Percentiles rank a stretch among this genome's conserved stretches.
These are phyloP conservation scores for Suhomyces ambrosiae DNA, from an alignment of 1,139 yeast genomes.

Conservation along the genomic window DNA sequence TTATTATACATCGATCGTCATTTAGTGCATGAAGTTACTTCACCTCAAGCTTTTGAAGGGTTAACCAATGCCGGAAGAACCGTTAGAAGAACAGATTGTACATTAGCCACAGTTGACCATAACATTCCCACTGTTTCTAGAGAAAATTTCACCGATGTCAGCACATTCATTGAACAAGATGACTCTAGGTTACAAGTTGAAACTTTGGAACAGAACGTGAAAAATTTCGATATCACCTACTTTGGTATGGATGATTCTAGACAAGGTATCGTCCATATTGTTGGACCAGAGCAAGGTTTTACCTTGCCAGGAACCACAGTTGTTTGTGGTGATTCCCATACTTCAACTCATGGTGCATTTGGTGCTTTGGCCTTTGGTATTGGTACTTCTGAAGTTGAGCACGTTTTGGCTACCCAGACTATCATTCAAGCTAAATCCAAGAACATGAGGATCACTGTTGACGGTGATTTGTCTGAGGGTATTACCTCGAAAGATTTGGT, in stretches of 20 bases:
- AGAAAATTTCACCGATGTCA: constrained; percentile 68
- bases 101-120: constrained; percentile 96
- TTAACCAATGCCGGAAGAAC: constrained; percentile 80
- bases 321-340: constrained; percentile 98
- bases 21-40: constrained; percentile 95
- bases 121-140: constrained; percentile 93
- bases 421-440: constrained; percentile 91
- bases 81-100: constrained; percentile 92
- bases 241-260: constrained; percentile 93
- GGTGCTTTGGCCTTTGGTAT: constrained; percentile 98
- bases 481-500: constrained; percentile 94
- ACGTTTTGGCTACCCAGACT: constrained; percentile 96
- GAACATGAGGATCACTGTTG: constrained; percentile 86
- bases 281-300: constrained; percentile 98
- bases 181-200: constrained; percentile 91
- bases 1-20: constrained; percentile 93
- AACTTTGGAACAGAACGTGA: constrained; percentile 90
- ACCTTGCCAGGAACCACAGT: constrained; percentile 98
- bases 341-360: constrained; percentile 98
- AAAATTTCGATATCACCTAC: constrained; percentile 83
- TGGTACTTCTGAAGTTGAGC: constrained; percentile 98
- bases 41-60: constrained; percentile 99
- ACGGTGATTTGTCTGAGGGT: constrained; percentile 82
- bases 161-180: constrained; percentile 82
- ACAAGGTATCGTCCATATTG: constrained; percentile 97